Conservation (phyloP, 352 stramenopile genomes). For the Phytophthora brassicae region DNA sequence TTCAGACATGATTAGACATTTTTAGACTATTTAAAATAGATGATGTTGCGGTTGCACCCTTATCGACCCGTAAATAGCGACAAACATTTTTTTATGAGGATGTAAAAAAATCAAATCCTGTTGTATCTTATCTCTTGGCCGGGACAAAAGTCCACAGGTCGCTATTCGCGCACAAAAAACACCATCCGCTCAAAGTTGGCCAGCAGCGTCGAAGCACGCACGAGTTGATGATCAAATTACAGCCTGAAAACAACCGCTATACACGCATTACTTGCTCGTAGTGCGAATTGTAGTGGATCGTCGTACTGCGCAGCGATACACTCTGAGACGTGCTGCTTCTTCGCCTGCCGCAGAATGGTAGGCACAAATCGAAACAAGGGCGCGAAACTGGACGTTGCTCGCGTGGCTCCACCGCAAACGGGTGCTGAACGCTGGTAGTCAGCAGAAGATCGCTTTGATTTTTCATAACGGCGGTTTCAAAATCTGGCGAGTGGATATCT, state of each 20-base stretch:
- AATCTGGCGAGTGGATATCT: neutral
- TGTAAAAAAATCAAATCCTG: too few species aligned
- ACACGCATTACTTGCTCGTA: slow-evolving; percentile 10
- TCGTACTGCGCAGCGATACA: slow-evolving; percentile 1
- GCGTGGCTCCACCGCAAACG: neutral
- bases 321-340: neutral
- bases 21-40: too few species aligned
- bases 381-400: neutral
- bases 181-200: too few species aligned
- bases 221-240: neutral
- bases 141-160: too few species aligned
- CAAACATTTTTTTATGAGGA: too few species aligned
- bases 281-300: neutral
- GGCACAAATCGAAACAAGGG: neutral
- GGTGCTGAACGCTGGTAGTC: neutral
- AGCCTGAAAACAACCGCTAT: slow-evolving; percentile 1
- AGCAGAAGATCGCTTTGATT: slow-evolving; percentile 1
- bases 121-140: too few species aligned
- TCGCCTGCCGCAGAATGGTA: slow-evolving; percentile 2
- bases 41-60: too few species aligned
- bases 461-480: slow-evolving; percentile 4
- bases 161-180: too few species aligned
- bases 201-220: neutral
- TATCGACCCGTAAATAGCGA: too few species aligned
- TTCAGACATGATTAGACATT: too few species aligned